Evolutionary conservation across 176 grass and related monocot species (phyloP).

Genomic region (Secale cereale): DNA sequence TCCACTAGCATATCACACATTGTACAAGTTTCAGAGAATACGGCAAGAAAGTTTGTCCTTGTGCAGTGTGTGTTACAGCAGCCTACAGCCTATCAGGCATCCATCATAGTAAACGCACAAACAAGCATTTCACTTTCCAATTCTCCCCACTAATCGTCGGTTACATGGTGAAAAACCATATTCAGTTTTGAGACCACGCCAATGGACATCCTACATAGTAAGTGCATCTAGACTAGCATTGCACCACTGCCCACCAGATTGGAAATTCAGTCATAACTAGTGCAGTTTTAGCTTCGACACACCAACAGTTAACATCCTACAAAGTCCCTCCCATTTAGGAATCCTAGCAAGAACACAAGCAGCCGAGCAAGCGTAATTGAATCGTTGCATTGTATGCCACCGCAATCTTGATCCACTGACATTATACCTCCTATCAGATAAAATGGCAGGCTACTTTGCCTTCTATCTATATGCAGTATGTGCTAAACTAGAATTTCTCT

Average conservation of each 20-base stretch:
- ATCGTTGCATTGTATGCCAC: not conserved
- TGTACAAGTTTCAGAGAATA: not conserved
- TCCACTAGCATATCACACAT: not conserved
- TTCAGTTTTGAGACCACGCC: not conserved
- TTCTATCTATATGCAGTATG: too few species aligned
- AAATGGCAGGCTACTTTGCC: too few species aligned
- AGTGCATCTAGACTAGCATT: not conserved
- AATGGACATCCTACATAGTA: not conserved
- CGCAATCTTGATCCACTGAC: too few species aligned
- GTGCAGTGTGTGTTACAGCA: not conserved
- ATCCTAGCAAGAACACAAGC: not conserved
- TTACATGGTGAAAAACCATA: not conserved
- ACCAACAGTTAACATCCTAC: too few species aligned
- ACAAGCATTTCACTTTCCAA: not conserved
- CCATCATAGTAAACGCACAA: not conserved
- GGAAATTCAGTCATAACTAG: too few species aligned
- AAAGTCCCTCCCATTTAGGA: too few species aligned
- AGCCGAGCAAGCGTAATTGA: not conserved
- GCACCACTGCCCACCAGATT: not conserved
- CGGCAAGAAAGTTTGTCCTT: not conserved
- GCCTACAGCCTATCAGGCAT: not conserved
- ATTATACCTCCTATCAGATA: too few species aligned
- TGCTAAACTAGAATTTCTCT: too few species aligned
- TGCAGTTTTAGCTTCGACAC: not conserved
- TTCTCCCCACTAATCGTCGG: not conserved